Evolutionary conservation across 129 eudicot genomes (phyloP).

Genomic region (Flaveria trinervia): DNA sequence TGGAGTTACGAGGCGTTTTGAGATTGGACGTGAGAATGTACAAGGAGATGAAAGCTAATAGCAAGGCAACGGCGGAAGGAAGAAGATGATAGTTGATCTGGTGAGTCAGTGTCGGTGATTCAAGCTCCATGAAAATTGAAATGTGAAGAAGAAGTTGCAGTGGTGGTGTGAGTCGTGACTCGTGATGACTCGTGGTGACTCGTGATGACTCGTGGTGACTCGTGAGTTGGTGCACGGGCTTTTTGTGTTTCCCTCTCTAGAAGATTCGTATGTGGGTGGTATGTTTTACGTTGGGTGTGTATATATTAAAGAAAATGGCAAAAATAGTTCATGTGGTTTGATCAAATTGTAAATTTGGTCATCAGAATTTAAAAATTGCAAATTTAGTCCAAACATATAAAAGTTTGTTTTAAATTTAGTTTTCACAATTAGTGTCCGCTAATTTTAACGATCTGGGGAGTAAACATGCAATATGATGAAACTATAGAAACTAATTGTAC

Average conservation of each 20-base stretch:
- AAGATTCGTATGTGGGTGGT: background rate
- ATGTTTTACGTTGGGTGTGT: slow-evolving; percentile 1
- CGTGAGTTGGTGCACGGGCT: slow-evolving; percentile 8
- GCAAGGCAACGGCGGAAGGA: slow-evolving; percentile 39
- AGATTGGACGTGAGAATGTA: slow-evolving; percentile 32
- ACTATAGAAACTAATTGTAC: too few species aligned
- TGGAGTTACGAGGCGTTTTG: slow-evolving; percentile 29
- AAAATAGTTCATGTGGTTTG: too few species aligned
- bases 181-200: background rate
- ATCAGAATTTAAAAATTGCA: too few species aligned
- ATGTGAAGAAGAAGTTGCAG: background rate
- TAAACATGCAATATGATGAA: too few species aligned
- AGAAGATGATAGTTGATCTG: slow-evolving; percentile 36
- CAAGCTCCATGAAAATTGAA: slow-evolving; percentile 19
- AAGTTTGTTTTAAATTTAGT: too few species aligned
- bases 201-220: background rate
- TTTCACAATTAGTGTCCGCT: too few species aligned
- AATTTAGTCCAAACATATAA: too few species aligned
- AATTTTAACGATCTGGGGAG: too few species aligned
- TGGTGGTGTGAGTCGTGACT: background rate
- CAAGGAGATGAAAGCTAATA: slow-evolving; percentile 39
- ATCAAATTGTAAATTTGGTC: too few species aligned
- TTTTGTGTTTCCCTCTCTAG: slow-evolving; percentile 6
- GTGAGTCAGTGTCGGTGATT: slow-evolving; percentile 29
- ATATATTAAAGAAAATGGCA: too few species aligned